phyloP scores from a whole-genome alignment of 1,139 yeast species.

The Yamadazyma kanchanaburiensis region DNA sequence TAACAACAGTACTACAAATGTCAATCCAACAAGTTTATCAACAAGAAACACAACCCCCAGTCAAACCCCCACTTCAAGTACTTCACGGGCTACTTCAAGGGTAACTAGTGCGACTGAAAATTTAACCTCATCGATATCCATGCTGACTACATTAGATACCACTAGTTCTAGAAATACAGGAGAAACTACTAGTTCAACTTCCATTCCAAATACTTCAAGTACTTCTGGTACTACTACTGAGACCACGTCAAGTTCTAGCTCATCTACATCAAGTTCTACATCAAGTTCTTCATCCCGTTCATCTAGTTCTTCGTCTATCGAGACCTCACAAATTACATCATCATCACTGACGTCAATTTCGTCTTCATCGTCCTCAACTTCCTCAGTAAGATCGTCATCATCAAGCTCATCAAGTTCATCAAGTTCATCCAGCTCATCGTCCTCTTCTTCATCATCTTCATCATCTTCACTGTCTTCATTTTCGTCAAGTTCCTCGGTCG shows the following conservation, averaged over 20 bases:
- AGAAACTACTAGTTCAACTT: slow-evolving; percentile 2
- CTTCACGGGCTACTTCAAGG: slow-evolving; percentile 1
- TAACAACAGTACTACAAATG: too few relatives aligned
- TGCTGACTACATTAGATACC: too few relatives aligned
- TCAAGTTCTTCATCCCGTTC: slow-evolving; percentile 8
- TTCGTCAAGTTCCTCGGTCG: neutral
- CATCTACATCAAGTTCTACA: neutral
- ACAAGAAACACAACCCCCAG: neutral
- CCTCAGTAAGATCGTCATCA: slow-evolving; percentile 1
- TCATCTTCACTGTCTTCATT: neutral
- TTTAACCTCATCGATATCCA: neutral
- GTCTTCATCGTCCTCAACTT: slow-evolving; percentile 5
- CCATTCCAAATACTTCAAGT: neutral
- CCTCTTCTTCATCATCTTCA: slow-evolving; percentile 1
- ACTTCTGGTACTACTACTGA: neutral
- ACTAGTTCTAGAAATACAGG: slow-evolving; percentile 1
- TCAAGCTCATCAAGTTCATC: slow-evolving; percentile 2
- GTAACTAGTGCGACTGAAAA: slow-evolving; percentile 1
- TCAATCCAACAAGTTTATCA: slow-evolving; percentile 1
- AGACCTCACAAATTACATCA: slow-evolving; percentile 5
- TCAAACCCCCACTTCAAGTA: neutral
- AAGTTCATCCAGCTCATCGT: too few relatives aligned
- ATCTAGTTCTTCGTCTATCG: too few relatives aligned
- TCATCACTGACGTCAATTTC: neutral
- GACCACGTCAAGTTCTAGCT: neutral